phyloP scores from a whole-genome alignment of 2,329 filamentous ascomycete genomes.

The Fusarium praegraminearum region DNA sequence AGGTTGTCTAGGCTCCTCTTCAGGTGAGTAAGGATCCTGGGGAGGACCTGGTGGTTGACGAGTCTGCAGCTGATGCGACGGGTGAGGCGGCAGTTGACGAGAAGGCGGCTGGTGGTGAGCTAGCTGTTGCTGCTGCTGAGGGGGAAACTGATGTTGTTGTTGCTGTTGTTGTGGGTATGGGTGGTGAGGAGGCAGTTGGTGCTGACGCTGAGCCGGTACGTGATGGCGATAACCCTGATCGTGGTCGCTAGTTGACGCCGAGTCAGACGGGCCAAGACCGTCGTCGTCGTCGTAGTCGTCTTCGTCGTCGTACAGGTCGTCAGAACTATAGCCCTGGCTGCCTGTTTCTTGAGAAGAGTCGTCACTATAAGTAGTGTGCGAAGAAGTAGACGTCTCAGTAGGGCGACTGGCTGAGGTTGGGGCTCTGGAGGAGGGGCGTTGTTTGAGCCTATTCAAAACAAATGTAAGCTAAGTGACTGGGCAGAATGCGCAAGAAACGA shows the following conservation, averaged over 20 bases:
- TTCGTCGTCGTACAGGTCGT: conserved; percentile 54
- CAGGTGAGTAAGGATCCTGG: conserved; percentile 48
- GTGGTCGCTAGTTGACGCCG: conserved; percentile 59
- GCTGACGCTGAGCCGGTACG: conserved; percentile 48
- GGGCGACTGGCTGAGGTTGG: conserved; percentile 41
- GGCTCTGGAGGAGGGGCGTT: conserved; percentile 46
- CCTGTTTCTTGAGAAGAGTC: conserved; percentile 51
- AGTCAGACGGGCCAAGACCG: conserved; percentile 69
- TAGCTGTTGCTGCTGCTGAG: conserved; percentile 54
- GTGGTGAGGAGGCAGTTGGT: conserved; percentile 50
- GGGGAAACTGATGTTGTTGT: conserved; percentile 48
- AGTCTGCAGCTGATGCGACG: conserved; percentile 52
- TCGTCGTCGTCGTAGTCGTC: conserved; percentile 55
- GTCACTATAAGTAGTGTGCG: conserved; percentile 54
- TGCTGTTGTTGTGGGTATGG: conserved; percentile 52
- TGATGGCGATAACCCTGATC: conserved; percentile 48
- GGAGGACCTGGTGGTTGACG: conserved; percentile 53
- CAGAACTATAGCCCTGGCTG: conserved; percentile 49
- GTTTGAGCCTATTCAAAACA: conserved; percentile 44
- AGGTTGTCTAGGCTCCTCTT: conserved; percentile 34
- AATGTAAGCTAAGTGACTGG: conserved; percentile 39
- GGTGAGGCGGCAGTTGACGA: conserved; percentile 52
- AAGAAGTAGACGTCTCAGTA: conserved; percentile 49
- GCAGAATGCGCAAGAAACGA: conserved; percentile 14
- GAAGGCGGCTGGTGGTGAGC: conserved; percentile 47